phyloP scores from a whole-genome alignment of 306 rosid genomes.

The Geum urbanum region DNA sequence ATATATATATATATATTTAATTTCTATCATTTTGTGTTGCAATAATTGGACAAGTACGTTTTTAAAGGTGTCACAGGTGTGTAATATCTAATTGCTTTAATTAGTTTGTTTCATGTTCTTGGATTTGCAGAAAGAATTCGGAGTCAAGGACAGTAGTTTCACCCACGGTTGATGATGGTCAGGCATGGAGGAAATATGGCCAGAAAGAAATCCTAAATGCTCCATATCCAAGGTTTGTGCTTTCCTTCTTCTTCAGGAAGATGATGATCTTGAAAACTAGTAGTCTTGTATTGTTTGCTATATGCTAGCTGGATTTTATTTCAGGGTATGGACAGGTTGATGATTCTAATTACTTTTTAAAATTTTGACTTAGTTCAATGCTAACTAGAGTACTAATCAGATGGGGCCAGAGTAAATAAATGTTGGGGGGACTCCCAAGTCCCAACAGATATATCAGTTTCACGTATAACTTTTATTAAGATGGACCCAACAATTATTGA shows the following conservation, averaged over 20 bases:
- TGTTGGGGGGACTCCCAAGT: not conserved
- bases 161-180: slow-evolving; percentile 39
- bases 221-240: slow-evolving; percentile 55
- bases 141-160: slow-evolving; percentile 27
- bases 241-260: not conserved
- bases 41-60: no score
- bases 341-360: no score
- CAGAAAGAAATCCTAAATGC: slow-evolving; percentile 73
- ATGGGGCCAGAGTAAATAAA: not conserved
- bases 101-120: not conserved
- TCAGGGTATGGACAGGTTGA: no score
- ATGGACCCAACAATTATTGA: slow-evolving; percentile 16
- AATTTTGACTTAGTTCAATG: no score
- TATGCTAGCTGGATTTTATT: no score
- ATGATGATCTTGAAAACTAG: not conserved
- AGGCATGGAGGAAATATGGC: slow-evolving; percentile 90
- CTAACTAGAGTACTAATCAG: not conserved
- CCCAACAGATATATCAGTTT: not conserved
- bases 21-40: no score
- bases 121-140: slow-evolving; percentile 47
- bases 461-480: not conserved
- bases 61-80: not conserved
- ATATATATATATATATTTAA: no score
- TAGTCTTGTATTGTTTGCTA: not conserved
- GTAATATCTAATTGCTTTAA: not conserved